These are phyloP conservation scores for Xylariomycetidae sp. DNA, from an alignment of 2,329 filamentous ascomycete species.

Conservation along the genomic window DNA sequence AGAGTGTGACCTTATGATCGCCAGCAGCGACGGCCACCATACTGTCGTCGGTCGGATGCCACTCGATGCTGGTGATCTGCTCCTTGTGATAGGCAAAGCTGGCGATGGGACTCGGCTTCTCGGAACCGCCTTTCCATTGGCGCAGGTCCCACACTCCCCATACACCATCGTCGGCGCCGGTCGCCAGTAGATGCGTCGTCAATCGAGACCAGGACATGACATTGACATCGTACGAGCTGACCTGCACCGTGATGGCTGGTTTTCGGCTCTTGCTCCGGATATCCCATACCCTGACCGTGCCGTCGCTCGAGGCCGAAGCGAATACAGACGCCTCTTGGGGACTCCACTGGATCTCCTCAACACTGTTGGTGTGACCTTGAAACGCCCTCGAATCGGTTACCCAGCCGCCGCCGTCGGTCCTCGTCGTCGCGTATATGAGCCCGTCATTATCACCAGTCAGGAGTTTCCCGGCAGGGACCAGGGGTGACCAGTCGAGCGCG, in stretches of 20 bases:
- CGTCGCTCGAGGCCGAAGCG: slow-evolving; percentile 88
- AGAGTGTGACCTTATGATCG: slow-evolving; percentile 90
- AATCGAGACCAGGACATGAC: slow-evolving; percentile 93
- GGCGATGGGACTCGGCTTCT: slow-evolving; percentile 76
- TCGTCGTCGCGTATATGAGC: slow-evolving; percentile 80
- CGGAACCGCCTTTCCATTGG: slow-evolving; percentile 75
- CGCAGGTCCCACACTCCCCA: slow-evolving; percentile 97
- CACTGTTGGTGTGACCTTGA: slow-evolving; percentile 74
- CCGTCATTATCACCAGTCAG: slow-evolving; percentile 90
- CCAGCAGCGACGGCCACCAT: slow-evolving; percentile 89
- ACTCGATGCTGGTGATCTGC: slow-evolving; percentile 92
- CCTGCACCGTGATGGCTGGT: slow-evolving; percentile 80
- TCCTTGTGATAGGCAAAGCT: slow-evolving; percentile 94
- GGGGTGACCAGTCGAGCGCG: slow-evolving; percentile 91
- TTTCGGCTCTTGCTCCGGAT: slow-evolving; percentile 83
- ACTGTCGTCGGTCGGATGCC: slow-evolving; percentile 96
- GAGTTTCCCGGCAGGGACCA: slow-evolving; percentile 76
- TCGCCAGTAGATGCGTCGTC: slow-evolving; percentile 84
- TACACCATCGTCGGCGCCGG: slow-evolving; percentile 86
- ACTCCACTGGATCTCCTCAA: slow-evolving; percentile 97
- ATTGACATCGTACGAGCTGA: slow-evolving; percentile 84
- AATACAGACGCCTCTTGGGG: slow-evolving; percentile 92
- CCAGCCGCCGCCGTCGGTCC: slow-evolving; percentile 84
- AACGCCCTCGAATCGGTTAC: slow-evolving; percentile 81
- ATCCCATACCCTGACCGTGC: slow-evolving; percentile 95